Base-by-base conservation (phyloP, 208 protist species). In the Leishmania lainsoni region DNA sequence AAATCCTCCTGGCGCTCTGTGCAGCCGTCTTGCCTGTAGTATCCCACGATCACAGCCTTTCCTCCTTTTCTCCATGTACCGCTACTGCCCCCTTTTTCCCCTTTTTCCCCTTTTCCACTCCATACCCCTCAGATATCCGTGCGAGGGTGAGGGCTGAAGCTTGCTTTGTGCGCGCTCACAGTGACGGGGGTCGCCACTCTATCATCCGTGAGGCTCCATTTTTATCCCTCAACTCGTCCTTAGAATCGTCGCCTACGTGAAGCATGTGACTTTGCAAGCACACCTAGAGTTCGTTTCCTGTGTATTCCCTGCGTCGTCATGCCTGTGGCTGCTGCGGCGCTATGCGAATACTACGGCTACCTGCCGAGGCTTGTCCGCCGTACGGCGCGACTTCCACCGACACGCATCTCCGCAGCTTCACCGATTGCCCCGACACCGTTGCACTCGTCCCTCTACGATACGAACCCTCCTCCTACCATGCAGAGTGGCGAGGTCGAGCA, bases 291-390 rank as follows among this genome's bases (percentile, higher is more conserved):
- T 39, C 26, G 10, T 68, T 77, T 49, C 74, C 39, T 48, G n/a
- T 8, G 54, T 77, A 20, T 39, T 48, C n/a, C 9, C 10, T 70
- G 22, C 42, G 20, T 26, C 39, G 35, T 14, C 42, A 79, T 79
- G 59, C 3, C 61, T 71, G 35, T 48, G 22, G 59, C 48, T 42
- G 48, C 59, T 52, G 45, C 72, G 14, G 78, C 80, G 10, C 63
- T 45, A 9, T 90, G 89, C 68, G 86, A 91, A 63, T 92, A 90
- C 56, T 90, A 91, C 76, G 89, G 87, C 35, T 80, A 74, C 49
- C 45, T 91, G 56, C 85, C 85, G 32, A 83, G 71, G 29, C 75
- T 90, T 0, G 75, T 85, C 8, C 78, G 82, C 26, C 77, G 82
- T 45, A 29, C 82, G 6, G 65, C 77, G 1, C n/a, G 63, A 20